Evolutionary conservation across 2,329 filamentous ascomycete species (phyloP), one percentile per base, ranked within the genome.

Genomic region (Seiridium unicorne): DNA sequence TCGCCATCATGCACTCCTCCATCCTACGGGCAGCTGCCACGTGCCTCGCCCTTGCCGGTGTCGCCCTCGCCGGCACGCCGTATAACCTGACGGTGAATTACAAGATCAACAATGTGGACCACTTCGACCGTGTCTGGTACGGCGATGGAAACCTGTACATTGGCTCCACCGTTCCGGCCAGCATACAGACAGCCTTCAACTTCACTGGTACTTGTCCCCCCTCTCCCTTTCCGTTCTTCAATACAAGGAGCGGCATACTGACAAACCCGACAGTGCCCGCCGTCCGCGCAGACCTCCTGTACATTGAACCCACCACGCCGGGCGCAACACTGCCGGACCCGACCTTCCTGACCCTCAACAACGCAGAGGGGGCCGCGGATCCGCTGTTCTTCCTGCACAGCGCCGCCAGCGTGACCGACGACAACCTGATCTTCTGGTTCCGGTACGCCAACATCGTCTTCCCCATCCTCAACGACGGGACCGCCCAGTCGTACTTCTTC

Each of bases 311-410:
- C 44, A 38, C 59, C 9, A 5, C 38, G 26, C 10, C 34, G 13
- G 51, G 38, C 36, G 44, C 26, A 3, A 31, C 32, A 8, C 47
- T 65, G 32, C 58, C 63, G 3, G 42, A 61, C 44, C 60, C 64
- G 11, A 65, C 62, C 36, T 68, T 68, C 59, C 62, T 68, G 11
- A 61, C 58, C 35, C 54, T 61, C 58, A 63, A 64, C 60, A 57
- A 60, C 51, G 47, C 11, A 3, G 47, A 62, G 13, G 56, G 40
- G 34, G 60, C 66, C 42, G 5, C 34, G 32, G 59, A 59, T 11
- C 55, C 61, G 40, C 35, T 64, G 9, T 59, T 56, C 60, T 59
- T 63, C 61, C 36, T 63, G 13, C 55, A 62, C 57, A 60, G 55
- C 58, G 63, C 63, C 7, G 51, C 60, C 35, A 55, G 38, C n/a